Base-by-base conservation (phyloP, 2,329 filamentous ascomycete genomes). In the Cladophialophora bantiana region DNA sequence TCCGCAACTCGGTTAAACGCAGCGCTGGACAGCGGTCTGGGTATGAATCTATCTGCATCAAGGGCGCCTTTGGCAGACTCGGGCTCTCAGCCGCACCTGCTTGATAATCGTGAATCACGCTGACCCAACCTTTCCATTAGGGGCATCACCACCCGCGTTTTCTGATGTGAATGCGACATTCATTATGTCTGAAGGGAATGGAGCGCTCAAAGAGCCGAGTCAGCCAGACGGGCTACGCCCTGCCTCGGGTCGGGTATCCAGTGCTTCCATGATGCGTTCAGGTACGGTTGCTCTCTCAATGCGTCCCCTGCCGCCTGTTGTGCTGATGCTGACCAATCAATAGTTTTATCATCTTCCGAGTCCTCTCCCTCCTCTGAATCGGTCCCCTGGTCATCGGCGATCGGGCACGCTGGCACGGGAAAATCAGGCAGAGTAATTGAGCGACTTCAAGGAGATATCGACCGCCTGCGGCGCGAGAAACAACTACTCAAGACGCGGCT, bases 381-480 rank as follows among this genome's bases (percentile, higher is more conserved):
- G 38, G 72, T 72, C 13, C 79, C 81, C 74, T 84, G 82, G 82
- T 83, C 80, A 10, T 80, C 82, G 1, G 82, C 82, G 1, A 81
- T 84, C 34, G 82, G 82, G 12, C 81, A 83, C 67, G 82, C 82
- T 40, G 78, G 80, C 31, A 79, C 80, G 20, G 82, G 82, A 45
- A 84, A 84, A 72, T 83, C 82, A 2, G 81, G 82, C 34, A 79
- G 82, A 40, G 82, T 84, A 20, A 84, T 84, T 61, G 82, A 84
- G 67, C 80, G 81, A 64, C 73, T 84, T 38, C 82, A 83, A 72
- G 81, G 81, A 68, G 82, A 84, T 55, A 83, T 83, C 66, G 82
- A 82, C 34, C 80, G 81, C 31, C 70, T 83, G 48, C 82, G 79
- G 10, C 78, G 82, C 18, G 82, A 84, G 67, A 80, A 78, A 68